phyloP scores from a whole-genome alignment of 1,284 basidiomycete genomes.

The Tremellales sp. region DNA sequence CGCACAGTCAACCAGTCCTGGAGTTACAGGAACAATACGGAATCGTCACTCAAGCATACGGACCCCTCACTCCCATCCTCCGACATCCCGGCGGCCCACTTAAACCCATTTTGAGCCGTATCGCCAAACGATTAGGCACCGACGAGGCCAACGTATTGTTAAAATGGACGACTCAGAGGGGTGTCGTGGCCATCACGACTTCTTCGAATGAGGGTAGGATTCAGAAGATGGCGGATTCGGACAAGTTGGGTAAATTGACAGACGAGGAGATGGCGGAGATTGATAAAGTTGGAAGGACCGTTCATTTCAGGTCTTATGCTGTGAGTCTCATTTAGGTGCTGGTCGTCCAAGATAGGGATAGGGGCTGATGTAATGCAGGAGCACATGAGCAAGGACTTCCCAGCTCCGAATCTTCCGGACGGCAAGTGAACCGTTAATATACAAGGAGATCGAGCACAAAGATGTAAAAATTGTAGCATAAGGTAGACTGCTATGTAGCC shows the following conservation, averaged over 20 bases:
- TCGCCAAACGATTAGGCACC: slow-evolving; percentile 39
- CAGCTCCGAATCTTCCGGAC: slow-evolving; percentile 1
- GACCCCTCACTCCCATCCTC: slow-evolving; percentile 55
- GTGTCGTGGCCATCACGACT: slow-evolving; percentile 62
- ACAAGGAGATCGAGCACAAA: too few relatives aligned
- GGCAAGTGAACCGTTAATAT: too few relatives aligned
- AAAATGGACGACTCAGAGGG: slow-evolving; percentile 62
- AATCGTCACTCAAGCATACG: slow-evolving; percentile 65
- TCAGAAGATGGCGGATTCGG: slow-evolving; percentile 58
- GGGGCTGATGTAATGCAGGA: slow-evolving; percentile 5
- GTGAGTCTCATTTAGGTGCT: slow-evolving; percentile 8
- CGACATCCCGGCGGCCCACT: slow-evolving; percentile 57
- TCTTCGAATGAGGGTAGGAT: slow-evolving; percentile 62
- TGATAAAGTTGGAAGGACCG: slow-evolving; percentile 56
- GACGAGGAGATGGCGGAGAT: slow-evolving; percentile 66
- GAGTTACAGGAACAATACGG: slow-evolving; percentile 58
- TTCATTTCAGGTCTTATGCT: slow-evolving; percentile 53
- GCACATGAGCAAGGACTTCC: slow-evolving; percentile 31
- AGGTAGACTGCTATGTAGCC: too few relatives aligned
- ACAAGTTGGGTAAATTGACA: slow-evolving; percentile 49
- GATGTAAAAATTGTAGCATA: too few relatives aligned
- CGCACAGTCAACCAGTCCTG: slow-evolving; percentile 57
- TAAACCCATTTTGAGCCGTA: slow-evolving; percentile 53
- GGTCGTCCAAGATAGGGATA: background rate
- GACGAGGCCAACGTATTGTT: slow-evolving; percentile 57